Percentiles rank a stretch among this genome's conserved stretches.
Conservation (phyloP, 75 land plant species). For the Adiantum capillusveneris region DNA sequence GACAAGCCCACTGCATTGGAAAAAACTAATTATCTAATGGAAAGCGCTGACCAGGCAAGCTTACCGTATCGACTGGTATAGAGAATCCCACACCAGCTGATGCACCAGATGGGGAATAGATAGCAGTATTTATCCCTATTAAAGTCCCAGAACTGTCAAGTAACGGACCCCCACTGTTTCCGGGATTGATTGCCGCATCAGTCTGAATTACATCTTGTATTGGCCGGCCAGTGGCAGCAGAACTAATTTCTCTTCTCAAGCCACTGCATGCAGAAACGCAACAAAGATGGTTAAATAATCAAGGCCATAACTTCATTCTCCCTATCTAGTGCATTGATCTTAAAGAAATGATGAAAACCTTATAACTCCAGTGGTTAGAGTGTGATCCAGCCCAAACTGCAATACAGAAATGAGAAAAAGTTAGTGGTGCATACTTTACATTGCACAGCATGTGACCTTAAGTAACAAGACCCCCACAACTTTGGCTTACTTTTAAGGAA, state of each 20-base stretch:
- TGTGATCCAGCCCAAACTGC: constrained; percentile 99
- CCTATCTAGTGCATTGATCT: background rate
- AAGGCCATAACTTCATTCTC: background rate
- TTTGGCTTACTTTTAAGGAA: too few species aligned
- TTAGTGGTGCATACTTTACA: too few species aligned
- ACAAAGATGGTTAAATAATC: constrained; percentile 6
- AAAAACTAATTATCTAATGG: background rate
- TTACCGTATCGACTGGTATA: constrained; percentile 96
- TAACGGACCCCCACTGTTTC: constrained; percentile 97
- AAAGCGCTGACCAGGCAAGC: constrained; percentile 8
- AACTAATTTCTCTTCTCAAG: constrained; percentile 90
- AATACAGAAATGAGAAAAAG: background rate
- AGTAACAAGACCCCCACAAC: too few species aligned
- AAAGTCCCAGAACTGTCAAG: constrained; percentile 92
- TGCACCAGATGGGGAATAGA: constrained; percentile 97
- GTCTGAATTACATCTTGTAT: constrained; percentile 99
- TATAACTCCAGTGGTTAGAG: constrained; percentile 98
- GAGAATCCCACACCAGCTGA: constrained; percentile 99
- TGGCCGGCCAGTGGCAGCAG: constrained; percentile 97
- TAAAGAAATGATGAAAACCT: constrained; percentile 36
- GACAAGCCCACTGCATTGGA: background rate
- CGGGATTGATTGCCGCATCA: constrained; percentile 98
- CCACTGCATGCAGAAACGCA: constrained; percentile 56
- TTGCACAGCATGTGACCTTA: too few species aligned
- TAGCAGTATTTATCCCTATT: constrained; percentile 97